Evolutionary conservation across 345 rosid species (phyloP).

Genomic region (Bretschneidera sinensis): DNA sequence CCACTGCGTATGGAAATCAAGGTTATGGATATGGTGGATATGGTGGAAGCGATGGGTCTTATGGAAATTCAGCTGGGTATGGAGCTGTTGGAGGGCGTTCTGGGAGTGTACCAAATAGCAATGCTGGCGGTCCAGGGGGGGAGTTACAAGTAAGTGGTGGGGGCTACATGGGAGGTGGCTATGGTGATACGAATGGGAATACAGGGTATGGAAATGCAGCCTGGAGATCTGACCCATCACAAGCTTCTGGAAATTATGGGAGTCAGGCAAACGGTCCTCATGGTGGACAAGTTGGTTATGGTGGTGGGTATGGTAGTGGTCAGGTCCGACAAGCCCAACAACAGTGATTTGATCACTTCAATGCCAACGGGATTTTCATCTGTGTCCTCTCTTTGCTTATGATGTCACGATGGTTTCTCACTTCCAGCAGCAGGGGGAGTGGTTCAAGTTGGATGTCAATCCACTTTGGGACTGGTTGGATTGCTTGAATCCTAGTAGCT

Average conservation of each 20-base stretch:
- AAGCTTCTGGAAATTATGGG: slow-evolving; percentile 68
- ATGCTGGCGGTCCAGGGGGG: slow-evolving; percentile 42
- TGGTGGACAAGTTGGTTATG: slow-evolving; percentile 69
- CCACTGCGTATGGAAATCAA: slow-evolving; percentile 72
- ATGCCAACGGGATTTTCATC: slow-evolving; percentile 23
- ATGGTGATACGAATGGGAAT: slow-evolving; percentile 56
- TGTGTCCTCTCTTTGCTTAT: slow-evolving; percentile 20
- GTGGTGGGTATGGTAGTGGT: slow-evolving; percentile 66
- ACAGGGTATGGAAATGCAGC: slow-evolving; percentile 59
- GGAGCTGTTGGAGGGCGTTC: slow-evolving; percentile 76
- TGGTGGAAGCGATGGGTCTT: slow-evolving; percentile 69
- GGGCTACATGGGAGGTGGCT: slow-evolving; percentile 53
- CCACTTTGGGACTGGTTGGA: slow-evolving; percentile 56
- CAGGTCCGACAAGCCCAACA: slow-evolving; percentile 70
- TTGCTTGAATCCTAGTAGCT: slow-evolving; percentile 59
- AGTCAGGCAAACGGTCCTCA: slow-evolving; percentile 54
- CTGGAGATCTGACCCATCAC: slow-evolving; percentile 67
- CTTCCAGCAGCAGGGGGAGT: slow-evolving; percentile 25
- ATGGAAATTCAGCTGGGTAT: slow-evolving; percentile 64
- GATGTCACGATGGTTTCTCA: slow-evolving; percentile 20
- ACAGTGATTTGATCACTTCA: slow-evolving; percentile 40
- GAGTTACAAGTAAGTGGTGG: slow-evolving; percentile 54
- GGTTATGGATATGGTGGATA: slow-evolving; percentile 80
- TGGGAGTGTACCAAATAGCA: slow-evolving; percentile 53
- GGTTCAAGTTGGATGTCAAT: slow-evolving; percentile 36